Evolutionary conservation across 73 alveolate species (phyloP), one percentile per base, ranked within the genome.

Genomic region (Paramecium bursaria): DNA sequence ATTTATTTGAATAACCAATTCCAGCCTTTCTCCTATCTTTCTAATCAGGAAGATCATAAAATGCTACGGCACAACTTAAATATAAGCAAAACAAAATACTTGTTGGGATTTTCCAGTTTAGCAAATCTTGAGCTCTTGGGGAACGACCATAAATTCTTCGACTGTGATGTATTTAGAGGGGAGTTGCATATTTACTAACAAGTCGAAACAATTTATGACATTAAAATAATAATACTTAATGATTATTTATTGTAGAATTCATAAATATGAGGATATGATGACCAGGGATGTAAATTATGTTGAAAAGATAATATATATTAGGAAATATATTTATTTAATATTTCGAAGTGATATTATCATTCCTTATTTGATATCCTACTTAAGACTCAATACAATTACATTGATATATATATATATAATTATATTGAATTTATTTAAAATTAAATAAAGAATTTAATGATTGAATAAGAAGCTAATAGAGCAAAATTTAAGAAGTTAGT

Each of bases 111-210:
- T 39, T 67, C 82, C 33, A 67, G 44, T 42, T 67, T 67, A 9
- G 60, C 82, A 67, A 67, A 67, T 3, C 82, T 42, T 17, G 17
- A 39, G 53, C 76, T 73, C 30, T 79, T 79, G 2, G 89, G 89
- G 21, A 79, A 79, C 1, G 89, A 79, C 75, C 76, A 79, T n/a
- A 79, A 48, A 11, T 52, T 13, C 48, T 79, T 79, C 2, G 89
- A 48, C 14, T 49, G 51, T 33, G 79, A 49, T 35, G 19, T 15
- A 55, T 79, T 79, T 5, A 79, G 57, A 3, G 89, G 85, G 11
- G 89, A 79, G 42, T 79, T 48, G 73, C 74, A 27, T 21, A 79
- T 79, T 31, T 79, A 19, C 21, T 67, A 26, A 19, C 82, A 67
- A 3, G 82, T 67, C 9, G 82, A 67, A 7, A 44, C 82, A 39